Percentiles rank a stretch among this genome's conserved stretches.
phyloP scores from a whole-genome alignment of 768 basidiomycete genomes.

The Galerina marginata region DNA sequence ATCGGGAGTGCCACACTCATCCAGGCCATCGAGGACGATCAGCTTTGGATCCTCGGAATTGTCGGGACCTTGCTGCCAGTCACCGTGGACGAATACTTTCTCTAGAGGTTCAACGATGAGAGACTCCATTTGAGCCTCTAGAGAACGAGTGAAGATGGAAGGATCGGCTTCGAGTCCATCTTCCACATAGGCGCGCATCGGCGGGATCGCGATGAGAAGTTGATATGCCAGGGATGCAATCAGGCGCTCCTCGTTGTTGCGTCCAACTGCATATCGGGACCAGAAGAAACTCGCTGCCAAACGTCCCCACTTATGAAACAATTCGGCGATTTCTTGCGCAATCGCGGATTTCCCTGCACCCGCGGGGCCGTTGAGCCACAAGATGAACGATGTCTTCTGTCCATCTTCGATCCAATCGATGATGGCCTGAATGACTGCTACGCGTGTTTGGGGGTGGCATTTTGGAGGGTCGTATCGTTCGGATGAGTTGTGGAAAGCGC shows the following conservation, averaged over 20 bases:
- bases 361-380: constrained; percentile 23
- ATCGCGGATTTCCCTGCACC: constrained; percentile 29
- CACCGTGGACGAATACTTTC: background rate
- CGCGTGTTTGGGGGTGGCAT: constrained; percentile 21
- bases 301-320: background rate
- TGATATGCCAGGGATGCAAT: constrained; percentile 22
- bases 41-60: background rate
- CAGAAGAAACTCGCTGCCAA: constrained; percentile 22
- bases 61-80: background rate
- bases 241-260: constrained; percentile 4
- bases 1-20: constrained; percentile 19
- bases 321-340: constrained; percentile 17
- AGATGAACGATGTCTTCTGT: constrained; percentile 1
- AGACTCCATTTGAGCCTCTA: constrained; percentile 9
- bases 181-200: background rate
- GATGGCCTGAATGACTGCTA: constrained; percentile 8
- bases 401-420: constrained; percentile 5
- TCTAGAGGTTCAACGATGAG: constrained; percentile 14
- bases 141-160: background rate
- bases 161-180: constrained; percentile 9
- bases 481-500: constrained; percentile 13
- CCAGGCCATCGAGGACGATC: constrained; percentile 24
- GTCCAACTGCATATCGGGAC: constrained; percentile 1
- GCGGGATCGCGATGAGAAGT: constrained; percentile 5
- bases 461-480: constrained; percentile 15